Evolutionary conservation across 371 early-diverging fungal genomes (phyloP).

Genomic region (Rhizopus microsporus): DNA sequence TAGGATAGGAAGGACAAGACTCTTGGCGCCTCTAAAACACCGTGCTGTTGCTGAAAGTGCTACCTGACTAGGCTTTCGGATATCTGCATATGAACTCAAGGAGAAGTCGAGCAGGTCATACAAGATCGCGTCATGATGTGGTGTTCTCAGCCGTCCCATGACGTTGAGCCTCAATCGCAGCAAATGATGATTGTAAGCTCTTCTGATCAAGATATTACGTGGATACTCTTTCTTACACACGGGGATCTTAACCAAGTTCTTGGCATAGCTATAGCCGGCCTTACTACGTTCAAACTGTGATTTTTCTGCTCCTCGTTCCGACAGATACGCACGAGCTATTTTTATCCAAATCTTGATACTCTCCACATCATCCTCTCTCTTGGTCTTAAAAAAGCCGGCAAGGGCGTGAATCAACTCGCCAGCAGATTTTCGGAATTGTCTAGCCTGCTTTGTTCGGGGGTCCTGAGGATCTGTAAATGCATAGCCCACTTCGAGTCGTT

Average conservation of each 20-base stretch:
- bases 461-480: conserved; percentile 58
- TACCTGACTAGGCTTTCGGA: conserved; percentile 70
- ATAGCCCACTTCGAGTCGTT: conserved; percentile 58
- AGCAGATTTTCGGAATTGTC: conserved; percentile 51
- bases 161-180: conserved; percentile 65
- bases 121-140: conserved; percentile 56
- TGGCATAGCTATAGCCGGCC: conserved; percentile 63
- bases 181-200: conserved; percentile 60
- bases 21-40: conserved; percentile 61
- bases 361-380: conserved; percentile 77
- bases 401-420: conserved; percentile 59
- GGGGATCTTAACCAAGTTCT: conserved; percentile 49
- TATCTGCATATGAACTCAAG: conserved; percentile 71
- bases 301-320: conserved; percentile 70
- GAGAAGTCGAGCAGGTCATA: conserved; percentile 64
- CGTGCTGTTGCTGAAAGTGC: conserved; percentile 57
- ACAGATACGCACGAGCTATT: conserved; percentile 56
- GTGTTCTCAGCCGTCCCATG: conserved; percentile 43
- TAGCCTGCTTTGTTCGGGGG: conserved; percentile 45
- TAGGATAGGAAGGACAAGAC: conserved; percentile 56
- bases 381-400: conserved; percentile 48
- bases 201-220: conserved; percentile 50
- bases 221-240: conserved; percentile 52
- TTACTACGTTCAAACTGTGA: conserved; percentile 46
- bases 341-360: conserved; percentile 70